Conservation (phyloP, 2,329 filamentous ascomycete species). For the Rugonectria rugulosa region DNA sequence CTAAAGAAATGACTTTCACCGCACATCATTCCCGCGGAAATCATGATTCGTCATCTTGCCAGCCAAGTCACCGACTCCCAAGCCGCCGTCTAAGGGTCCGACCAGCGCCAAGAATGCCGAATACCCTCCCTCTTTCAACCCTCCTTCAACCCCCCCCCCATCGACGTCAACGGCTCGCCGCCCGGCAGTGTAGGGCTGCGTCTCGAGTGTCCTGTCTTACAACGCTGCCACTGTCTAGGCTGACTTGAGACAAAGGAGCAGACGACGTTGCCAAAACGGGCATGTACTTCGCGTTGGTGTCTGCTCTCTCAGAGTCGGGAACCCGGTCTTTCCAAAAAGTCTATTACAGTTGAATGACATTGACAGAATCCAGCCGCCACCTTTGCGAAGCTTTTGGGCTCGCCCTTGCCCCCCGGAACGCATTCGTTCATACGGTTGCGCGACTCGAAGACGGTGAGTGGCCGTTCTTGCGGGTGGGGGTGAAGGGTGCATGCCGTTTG, state of each 20-base stretch:
- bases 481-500: slow-evolving; percentile 11
- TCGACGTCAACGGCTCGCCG: slow-evolving; percentile 8
- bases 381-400: not conserved
- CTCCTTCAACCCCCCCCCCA: no score
- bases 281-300: slow-evolving; percentile 18
- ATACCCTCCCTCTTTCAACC: not conserved
- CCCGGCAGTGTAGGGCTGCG: not conserved
- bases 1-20: no score
- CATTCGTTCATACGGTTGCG: slow-evolving; percentile 24
- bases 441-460: slow-evolving; percentile 21
- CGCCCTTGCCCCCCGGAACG: not conserved
- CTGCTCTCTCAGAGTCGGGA: no score
- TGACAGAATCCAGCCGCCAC: no score
- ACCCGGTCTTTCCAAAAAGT: slow-evolving; percentile 3
- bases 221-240: no score
- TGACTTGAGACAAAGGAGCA: no score
- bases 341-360: no score
- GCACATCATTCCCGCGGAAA: no score
- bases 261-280: not conserved
- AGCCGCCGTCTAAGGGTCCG: not conserved
- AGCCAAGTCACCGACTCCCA: not conserved
- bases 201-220: no score
- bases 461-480: slow-evolving; percentile 14
- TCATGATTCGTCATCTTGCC: not conserved
- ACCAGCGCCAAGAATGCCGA: slow-evolving; percentile 3